Conservation (phyloP, 139 green algal species). For the Chlorella ohadii region DNA sequence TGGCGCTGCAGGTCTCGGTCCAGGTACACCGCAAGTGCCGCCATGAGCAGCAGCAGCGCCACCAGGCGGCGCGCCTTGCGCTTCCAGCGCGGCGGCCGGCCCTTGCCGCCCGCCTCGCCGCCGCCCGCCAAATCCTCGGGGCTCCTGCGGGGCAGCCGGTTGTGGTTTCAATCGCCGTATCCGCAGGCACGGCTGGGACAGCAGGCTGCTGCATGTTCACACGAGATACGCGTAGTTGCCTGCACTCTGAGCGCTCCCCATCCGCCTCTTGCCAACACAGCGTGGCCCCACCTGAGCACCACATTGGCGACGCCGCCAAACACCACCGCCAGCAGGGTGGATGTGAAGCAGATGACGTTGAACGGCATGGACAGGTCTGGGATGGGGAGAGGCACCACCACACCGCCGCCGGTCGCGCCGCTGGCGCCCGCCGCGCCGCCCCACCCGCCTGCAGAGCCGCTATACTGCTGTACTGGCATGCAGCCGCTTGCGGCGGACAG, state of each 20-base stretch:
- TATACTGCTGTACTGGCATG: not conserved
- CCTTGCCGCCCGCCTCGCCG: not conserved
- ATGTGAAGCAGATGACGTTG: constrained; percentile 93
- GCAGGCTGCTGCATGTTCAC: too few relatives aligned
- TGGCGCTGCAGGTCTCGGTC: constrained; percentile 49
- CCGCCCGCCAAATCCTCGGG: not conserved
- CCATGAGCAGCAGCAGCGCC: constrained; percentile 43
- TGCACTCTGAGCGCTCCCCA: too few relatives aligned
- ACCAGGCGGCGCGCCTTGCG: constrained; percentile 15
- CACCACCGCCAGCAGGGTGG: constrained; percentile 84
- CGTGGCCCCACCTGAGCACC: constrained; percentile 46
- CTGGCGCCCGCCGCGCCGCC: too few relatives aligned
- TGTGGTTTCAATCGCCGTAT: too few relatives aligned
- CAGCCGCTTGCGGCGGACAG: not conserved
- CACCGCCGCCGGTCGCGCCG: not conserved
- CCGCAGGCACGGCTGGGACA: too few relatives aligned
- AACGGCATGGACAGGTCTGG: constrained; percentile 97
- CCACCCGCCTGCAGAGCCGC: not conserved
- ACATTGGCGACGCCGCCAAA: constrained; percentile 69
- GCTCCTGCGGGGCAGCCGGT: not conserved
- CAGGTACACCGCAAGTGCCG: constrained; percentile 44
- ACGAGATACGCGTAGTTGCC: too few relatives aligned
- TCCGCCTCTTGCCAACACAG: too few relatives aligned
- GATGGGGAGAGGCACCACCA: constrained; percentile 77
- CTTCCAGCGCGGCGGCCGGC: not conserved